Evolutionary conservation across 345 rosid genomes (phyloP).

Genomic region (Acer yangbiense): DNA sequence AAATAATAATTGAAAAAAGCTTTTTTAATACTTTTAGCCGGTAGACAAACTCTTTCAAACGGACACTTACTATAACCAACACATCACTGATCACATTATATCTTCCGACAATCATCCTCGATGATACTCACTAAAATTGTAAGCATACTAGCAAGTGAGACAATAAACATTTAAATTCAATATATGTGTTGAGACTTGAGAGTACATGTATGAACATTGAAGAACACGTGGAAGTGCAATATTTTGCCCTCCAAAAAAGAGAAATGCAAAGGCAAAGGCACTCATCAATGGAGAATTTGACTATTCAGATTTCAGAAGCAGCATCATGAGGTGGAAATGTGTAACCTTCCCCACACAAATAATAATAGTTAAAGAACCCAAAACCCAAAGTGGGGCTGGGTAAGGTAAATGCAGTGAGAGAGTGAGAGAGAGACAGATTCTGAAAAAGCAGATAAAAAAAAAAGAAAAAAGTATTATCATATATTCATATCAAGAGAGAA

Average conservation of each 20-base stretch:
- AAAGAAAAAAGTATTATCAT: not conserved
- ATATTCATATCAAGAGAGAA: too few relatives aligned
- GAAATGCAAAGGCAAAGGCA: not conserved
- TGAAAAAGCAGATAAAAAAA: slow-evolving; percentile 23
- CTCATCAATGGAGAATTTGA: slow-evolving; percentile 19
- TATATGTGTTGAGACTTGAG: too few relatives aligned
- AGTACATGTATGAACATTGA: too few relatives aligned
- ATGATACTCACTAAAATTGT: too few relatives aligned
- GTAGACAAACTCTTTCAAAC: too few relatives aligned
- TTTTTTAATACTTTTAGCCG: too few relatives aligned
- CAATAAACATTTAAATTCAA: not conserved
- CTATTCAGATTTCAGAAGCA: slow-evolving; percentile 16
- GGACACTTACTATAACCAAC: too few relatives aligned
- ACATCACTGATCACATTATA: too few relatives aligned
- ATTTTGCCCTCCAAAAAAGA: not conserved
- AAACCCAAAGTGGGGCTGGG: slow-evolving; percentile 1
- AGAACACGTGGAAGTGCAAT: too few relatives aligned
- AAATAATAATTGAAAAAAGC: too few relatives aligned
- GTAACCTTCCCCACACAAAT: slow-evolving; percentile 22
- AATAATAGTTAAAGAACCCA: not conserved
- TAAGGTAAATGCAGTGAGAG: slow-evolving; percentile 13
- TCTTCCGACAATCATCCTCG: too few relatives aligned
- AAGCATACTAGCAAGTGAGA: not conserved
- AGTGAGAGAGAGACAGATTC: slow-evolving; percentile 10
- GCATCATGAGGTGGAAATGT: slow-evolving; percentile 27